Evolutionary conservation across 2,329 filamentous ascomycete species (phyloP).

Genomic region (Fusarium pseudoanthophilum): DNA sequence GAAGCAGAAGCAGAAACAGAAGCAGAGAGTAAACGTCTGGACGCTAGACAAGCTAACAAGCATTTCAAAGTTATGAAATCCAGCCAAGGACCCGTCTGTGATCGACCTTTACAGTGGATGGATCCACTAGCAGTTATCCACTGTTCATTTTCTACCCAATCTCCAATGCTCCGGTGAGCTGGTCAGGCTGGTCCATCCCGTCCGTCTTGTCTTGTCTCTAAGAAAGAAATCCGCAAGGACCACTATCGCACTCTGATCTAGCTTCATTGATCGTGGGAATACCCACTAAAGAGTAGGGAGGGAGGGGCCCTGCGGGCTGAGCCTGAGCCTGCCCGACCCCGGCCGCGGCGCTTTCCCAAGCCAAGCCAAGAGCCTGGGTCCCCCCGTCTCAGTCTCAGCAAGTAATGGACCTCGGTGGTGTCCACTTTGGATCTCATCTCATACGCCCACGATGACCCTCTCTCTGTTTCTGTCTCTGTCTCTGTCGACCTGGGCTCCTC

Average conservation of each 20-base stretch:
- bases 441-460: conserved; percentile 11
- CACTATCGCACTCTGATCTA: conserved; percentile 15
- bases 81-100: conserved; percentile 11
- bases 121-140: not conserved
- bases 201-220: conserved; percentile 19
- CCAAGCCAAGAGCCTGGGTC: conserved; percentile 19
- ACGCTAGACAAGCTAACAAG: not conserved
- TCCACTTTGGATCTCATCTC: conserved; percentile 31
- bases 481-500: not conserved
- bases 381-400: conserved; percentile 5
- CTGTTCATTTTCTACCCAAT: not conserved
- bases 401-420: conserved; percentile 2
- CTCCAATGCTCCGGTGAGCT: conserved; percentile 14
- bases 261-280: conserved; percentile 16
- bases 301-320: conserved; percentile 29
- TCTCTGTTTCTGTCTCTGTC: not conserved
- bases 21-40: not conserved
- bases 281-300: conserved; percentile 16
- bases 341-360: conserved; percentile 34
- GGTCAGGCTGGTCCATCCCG: conserved; percentile 22
- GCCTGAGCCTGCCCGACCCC: conserved; percentile 25
- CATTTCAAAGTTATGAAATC: conserved; percentile 17
- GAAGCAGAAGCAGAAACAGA: not conserved
- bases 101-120: conserved; percentile 11
- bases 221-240: conserved; percentile 13